Conservation (phyloP, 129 eudicot species). For the Chrysanthemum seticuspe region DNA sequence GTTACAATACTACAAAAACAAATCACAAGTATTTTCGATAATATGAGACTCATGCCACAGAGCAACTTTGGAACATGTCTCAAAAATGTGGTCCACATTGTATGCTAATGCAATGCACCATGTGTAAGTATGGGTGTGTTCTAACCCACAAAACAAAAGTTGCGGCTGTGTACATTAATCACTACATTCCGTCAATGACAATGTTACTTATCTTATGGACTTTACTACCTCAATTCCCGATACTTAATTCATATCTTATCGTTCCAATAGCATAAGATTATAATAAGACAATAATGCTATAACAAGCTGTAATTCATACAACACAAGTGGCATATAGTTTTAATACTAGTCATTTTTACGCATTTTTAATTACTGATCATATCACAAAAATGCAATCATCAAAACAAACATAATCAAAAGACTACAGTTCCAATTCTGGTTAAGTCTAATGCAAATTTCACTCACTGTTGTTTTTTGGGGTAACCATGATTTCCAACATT, state of each 20-base stretch:
- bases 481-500: no score
- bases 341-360: background rate
- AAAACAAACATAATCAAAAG: no score
- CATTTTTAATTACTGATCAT: background rate
- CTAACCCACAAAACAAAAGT: background rate
- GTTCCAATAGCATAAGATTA: background rate
- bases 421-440: no score
- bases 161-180: constrained; percentile 3
- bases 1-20: background rate
- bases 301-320: background rate
- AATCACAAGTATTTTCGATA: background rate
- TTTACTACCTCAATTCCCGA: background rate
- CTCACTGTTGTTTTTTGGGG: no score
- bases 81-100: background rate
- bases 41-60: background rate
- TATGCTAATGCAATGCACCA: background rate
- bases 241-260: background rate
- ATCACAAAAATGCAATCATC: background rate
- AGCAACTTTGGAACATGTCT: background rate
- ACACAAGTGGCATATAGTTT: background rate
- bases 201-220: background rate
- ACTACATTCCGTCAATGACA: background rate
- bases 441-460: no score
- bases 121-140: background rate
- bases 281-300: background rate